These are phyloP conservation scores for Neurospora sp. DNA, from an alignment of 495 filamentous ascomycete species.

Conservation along the genomic window DNA sequence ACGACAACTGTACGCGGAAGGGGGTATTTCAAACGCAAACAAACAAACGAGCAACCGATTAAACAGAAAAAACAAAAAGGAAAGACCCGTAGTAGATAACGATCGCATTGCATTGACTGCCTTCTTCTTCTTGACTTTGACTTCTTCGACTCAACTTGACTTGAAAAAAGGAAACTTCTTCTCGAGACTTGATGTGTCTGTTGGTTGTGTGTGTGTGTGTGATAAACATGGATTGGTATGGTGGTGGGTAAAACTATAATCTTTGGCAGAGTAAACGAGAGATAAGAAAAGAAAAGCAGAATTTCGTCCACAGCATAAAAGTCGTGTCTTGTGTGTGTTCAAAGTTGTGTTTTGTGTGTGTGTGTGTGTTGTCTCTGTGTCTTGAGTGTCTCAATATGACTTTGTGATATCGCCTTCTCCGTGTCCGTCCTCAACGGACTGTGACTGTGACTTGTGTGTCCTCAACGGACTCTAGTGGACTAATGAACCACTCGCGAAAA, in stretches of 20 bases:
- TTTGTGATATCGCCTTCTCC: background rate
- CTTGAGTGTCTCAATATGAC: background rate
- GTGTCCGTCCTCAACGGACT: background rate
- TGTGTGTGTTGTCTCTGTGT: background rate
- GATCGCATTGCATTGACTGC: background rate
- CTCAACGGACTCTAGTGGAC: constrained; percentile 4
- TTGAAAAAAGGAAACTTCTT: background rate
- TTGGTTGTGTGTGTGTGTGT: background rate
- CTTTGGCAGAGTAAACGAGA: background rate
- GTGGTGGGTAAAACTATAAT: background rate
- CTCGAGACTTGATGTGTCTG: background rate
- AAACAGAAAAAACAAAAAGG: background rate
- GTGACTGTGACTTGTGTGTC: background rate
- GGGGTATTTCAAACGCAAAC: background rate
- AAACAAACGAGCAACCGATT: background rate
- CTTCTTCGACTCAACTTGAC: background rate
- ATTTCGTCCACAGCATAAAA: constrained; percentile 10
- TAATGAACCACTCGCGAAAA: constrained; percentile 1
- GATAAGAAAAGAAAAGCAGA: background rate
- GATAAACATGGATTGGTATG: background rate
- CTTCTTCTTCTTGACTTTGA: background rate
- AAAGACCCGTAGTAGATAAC: background rate
- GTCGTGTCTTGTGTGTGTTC: background rate
- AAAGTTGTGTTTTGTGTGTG: background rate
- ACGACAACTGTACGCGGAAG: background rate